These are phyloP conservation scores for Mycosphaerella arachidis DNA, from an alignment of 2,329 filamentous ascomycete genomes.

Conservation along the genomic window DNA sequence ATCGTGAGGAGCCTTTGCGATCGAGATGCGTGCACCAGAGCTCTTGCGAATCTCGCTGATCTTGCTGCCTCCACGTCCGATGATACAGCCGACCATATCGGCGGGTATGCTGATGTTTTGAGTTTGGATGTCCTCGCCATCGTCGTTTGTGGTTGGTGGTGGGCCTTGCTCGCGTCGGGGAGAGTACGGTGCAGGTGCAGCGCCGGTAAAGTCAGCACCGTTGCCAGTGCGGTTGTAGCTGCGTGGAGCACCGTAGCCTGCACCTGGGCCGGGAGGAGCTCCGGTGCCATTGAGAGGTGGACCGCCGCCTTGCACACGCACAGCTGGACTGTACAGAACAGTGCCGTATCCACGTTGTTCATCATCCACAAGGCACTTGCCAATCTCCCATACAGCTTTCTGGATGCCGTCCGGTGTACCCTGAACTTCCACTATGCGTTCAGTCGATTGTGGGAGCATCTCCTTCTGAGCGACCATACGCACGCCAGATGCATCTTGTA, in stretches of 20 bases:
- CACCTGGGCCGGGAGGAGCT: slow-evolving; percentile 48
- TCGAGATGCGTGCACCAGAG: slow-evolving; percentile 93
- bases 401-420: slow-evolving; percentile 93
- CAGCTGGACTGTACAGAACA: slow-evolving; percentile 93
- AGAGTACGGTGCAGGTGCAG: slow-evolving; percentile 59
- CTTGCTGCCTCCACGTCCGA: slow-evolving; percentile 89
- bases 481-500: slow-evolving; percentile 92
- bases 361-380: slow-evolving; percentile 96
- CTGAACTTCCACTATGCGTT: slow-evolving; percentile 95
- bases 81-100: slow-evolving; percentile 99
- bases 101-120: slow-evolving; percentile 99
- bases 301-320: slow-evolving; percentile 68
- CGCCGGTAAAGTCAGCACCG: slow-evolving; percentile 92
- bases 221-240: slow-evolving; percentile 91
- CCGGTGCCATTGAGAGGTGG: slow-evolving; percentile 47
- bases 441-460: slow-evolving; percentile 97
- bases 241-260: slow-evolving; percentile 48
- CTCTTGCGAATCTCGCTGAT: slow-evolving; percentile 98
- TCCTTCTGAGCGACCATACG: slow-evolving; percentile 99
- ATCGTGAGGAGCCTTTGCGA: slow-evolving; percentile 94
- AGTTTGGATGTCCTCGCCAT: slow-evolving; percentile 95
- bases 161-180: slow-evolving; percentile 77
- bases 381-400: slow-evolving; percentile 96
- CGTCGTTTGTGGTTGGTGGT: slow-evolving; percentile 63
- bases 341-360: slow-evolving; percentile 96